phyloP scores from a whole-genome alignment of 2,329 filamentous ascomycete genomes.

The Clarireedia hainanense region DNA sequence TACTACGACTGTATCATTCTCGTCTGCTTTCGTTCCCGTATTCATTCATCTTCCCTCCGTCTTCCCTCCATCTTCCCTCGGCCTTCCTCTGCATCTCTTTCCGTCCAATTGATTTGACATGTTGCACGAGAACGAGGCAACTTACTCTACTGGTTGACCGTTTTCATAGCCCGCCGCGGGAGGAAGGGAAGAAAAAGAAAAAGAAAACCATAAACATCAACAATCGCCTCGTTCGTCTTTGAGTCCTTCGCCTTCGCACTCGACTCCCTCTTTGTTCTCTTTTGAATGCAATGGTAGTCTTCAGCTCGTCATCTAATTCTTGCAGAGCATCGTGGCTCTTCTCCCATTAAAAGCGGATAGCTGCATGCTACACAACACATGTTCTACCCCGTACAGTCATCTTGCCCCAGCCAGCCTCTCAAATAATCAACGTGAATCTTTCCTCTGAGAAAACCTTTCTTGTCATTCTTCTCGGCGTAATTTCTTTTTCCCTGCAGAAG shows the following conservation, averaged over 20 bases:
- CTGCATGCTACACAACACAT: slow-evolving; percentile 17
- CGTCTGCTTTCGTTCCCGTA: background rate
- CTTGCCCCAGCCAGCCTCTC: slow-evolving; percentile 4
- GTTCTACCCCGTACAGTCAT: slow-evolving; percentile 13
- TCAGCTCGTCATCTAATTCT: slow-evolving; percentile 11
- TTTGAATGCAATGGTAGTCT: slow-evolving; percentile 24
- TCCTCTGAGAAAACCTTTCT: background rate
- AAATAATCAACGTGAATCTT: slow-evolving; percentile 12
- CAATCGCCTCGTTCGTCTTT: background rate
- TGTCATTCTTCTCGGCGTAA: background rate
- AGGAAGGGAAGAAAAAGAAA: background rate
- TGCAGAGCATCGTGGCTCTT: slow-evolving; percentile 22
- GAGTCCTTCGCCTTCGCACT: background rate
- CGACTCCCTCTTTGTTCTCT: background rate
- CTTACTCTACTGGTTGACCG: background rate
- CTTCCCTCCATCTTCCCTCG: background rate
- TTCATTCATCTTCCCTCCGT: background rate
- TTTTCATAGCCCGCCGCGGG: background rate
- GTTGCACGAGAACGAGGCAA: background rate
- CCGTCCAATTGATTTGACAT: background rate
- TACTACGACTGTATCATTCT: too few relatives aligned
- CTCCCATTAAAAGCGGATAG: slow-evolving; percentile 18
- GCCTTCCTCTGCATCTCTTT: background rate
- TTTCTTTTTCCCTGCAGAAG: background rate
- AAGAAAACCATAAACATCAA: background rate